Base-by-base conservation (phyloP, 192 early-diverging fungal genomes). In the Kickxella alabastrina region DNA sequence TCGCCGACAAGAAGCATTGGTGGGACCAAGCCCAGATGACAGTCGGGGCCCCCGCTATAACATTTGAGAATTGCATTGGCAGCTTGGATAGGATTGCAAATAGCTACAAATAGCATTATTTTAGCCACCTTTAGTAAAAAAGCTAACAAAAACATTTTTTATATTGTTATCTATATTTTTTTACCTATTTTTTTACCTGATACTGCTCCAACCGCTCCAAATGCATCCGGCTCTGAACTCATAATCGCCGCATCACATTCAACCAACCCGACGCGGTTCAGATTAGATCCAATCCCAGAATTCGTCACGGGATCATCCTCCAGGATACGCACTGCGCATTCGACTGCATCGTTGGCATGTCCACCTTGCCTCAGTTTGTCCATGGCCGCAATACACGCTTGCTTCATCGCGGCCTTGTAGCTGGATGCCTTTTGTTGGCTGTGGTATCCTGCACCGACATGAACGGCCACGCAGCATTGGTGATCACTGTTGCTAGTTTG, bases 181-280 rank as follows among this genome's bases (percentile, higher is more conserved):
- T 18, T 65, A 65, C 1, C 57, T 59, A 28, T n/a, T 68, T 50
- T 46, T 27, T 79, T 51, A 66, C 84, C 82, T 38, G 76, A 53
- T 2, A 86, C 72, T 10, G 88, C 85, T 0, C 85, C 91, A 0
- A 93, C 83, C 10, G 83, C 88, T 3, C 85, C 89, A 79, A 91
- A 92, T n/a, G 65, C 59, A n/a, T 83, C 79, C 0, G 74, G 62
- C 9, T 65, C 52, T 1, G 81, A 74, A 28, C 79, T 61, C 89
- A 91, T 92, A n/a, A 91, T 65, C 18, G 83, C 60, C 10, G 93
- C 93, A 63, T 96, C 93, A 52, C 90, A 92, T 72, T 96, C 91
- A 2, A 92, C 88, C 2, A 52, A 56, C 1, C 88, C 89, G 0
- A 68, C 45, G 0, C 87, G 61, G 15, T 85, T 90, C 13, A 93